These are phyloP conservation scores for Lentinula novae-zelandiae DNA, from an alignment of 1,284 basidiomycete species.

Conservation along the genomic window DNA sequence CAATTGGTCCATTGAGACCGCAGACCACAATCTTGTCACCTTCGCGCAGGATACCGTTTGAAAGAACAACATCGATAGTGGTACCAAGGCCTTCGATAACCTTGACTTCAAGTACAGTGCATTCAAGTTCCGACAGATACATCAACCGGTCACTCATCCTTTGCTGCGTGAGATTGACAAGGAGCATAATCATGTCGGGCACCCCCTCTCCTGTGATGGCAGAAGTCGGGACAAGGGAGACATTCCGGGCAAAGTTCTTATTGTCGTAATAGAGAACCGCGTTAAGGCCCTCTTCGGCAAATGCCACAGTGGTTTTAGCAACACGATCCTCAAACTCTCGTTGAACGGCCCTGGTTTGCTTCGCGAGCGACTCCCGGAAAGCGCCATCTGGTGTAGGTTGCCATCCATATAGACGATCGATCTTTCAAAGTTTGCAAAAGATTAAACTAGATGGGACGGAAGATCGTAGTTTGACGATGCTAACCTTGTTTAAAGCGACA, in stretches of 20 bases:
- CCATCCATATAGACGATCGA: constrained; percentile 98
- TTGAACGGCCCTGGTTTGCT: constrained; percentile 79
- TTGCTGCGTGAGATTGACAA: constrained; percentile 96
- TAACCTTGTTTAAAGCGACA: constrained; percentile 95
- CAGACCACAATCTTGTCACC: constrained; percentile 96
- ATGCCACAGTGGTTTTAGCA: constrained; percentile 84
- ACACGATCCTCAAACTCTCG: constrained; percentile 94
- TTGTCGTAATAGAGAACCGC: constrained; percentile 97
- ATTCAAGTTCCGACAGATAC: constrained; percentile 98
- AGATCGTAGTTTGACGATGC: constrained; percentile 1
- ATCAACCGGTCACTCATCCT: constrained; percentile 97
- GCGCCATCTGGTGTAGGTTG: constrained; percentile 86
- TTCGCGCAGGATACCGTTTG: constrained; percentile 92
- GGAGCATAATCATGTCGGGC: constrained; percentile 99
- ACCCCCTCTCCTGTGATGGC: constrained; percentile 98
- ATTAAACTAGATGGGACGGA: constrained; percentile 1
- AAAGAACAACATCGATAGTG: constrained; percentile 96
- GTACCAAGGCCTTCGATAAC: constrained; percentile 98
- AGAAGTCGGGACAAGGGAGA: constrained; percentile 96
- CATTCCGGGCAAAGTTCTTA: constrained; percentile 92
- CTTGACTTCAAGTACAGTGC: constrained; percentile 99
- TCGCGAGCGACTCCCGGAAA: constrained; percentile 89
- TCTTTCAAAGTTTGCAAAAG: constrained; percentile 42
- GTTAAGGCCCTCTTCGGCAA: constrained; percentile 98
- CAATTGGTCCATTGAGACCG: constrained; percentile 96